Base-by-base conservation (phyloP, 441 rosid species). In the Theobroma grandiflorum region DNA sequence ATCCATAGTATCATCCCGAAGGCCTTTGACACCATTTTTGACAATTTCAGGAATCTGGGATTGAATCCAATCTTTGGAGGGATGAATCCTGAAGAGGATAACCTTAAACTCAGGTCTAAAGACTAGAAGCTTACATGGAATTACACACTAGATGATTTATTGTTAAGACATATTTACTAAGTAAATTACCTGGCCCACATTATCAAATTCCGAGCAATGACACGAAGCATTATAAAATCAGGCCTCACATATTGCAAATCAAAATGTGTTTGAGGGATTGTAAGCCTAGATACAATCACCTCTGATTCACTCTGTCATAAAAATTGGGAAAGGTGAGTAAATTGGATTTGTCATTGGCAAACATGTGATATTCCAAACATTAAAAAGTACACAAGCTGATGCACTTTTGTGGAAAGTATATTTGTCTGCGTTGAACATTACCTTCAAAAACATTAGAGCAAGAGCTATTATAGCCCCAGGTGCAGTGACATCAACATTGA, bases 221-320 rank as follows among this genome's bases (percentile, higher is more conserved):
- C 93, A 78, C 99, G 99, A 85, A 97, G 99, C 98, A 97, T 90
- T 85, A 97, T 93, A 88, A 95, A 95, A 87, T 97, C 98, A 67
- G 99, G 98, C 87, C 99, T 91, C 87, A 97, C 92, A 57, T 94
- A 95, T 80, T 92, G 93, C 88, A 97, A 85, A 80, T 93, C 99
- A 82, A 91, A 97, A 78, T 76, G 90, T 38, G 98, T 95, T 85
- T 87, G 87, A 71, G 99, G 99, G 82, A 94, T 93, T 73, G 92
- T 90, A 86, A 97, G 91, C 91, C 91, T 90, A 62, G 98, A 90
- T 53, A 88, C 86, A 73, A 94, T 90, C 74, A 84, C 86, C 86
- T 91, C 94, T 72, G 99, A 93, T 84, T 95, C 99, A 52, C 97
- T 94, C 99, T 97, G 94, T 84, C 74, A 80, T 74, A 79, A 75